Base-by-base conservation (phyloP, 495 filamentous ascomycete species). In the Hyaloscypha variabilis region DNA sequence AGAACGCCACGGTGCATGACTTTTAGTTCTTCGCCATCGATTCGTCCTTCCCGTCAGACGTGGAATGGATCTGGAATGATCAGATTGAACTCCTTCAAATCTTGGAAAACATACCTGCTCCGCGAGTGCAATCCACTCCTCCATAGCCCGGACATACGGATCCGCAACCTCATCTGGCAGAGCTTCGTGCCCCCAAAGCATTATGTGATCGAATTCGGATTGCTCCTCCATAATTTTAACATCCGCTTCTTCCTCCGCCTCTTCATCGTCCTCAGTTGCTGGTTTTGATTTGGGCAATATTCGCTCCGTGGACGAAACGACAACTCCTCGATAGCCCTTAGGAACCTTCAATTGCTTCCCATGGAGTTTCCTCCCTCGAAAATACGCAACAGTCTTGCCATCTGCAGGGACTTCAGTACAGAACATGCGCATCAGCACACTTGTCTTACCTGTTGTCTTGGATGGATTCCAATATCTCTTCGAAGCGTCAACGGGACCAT, bases 61-160 rank as follows among this genome's bases (percentile, higher is more conserved):
- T 60, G 1, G 68, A 57, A 57, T 71, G 66, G 42, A 71, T 68
- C 69, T 71, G 42, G 14, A 21, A 25, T n/a, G 6, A 24, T 65
- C 29, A 71, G 61, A 31, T 51, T 39, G 14, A 11, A 46, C 29
- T 51, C 31, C 23, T 24, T 25, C 23, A 28, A 2, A 17, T 6
- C 25, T 25, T 30, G 26, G 10, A 25, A n/a, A 52, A 71, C 69
- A 36, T 21, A 73, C 71, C 65, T 52, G 39, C 55, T 89, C 88
- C 25, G 93, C 88, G 75, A 96, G 86, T 1, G 76, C 79, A 68
- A 97, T 76, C 94, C 94, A 97, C 76, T 98, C 94, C 73, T 90
- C 86, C 65, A 96, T 79, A 0, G 85, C 83, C 71, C 81, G 79
- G 17, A 87, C 75, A 75, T 89, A 87, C 29, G 77, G 77, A 77